These are phyloP conservation scores for Cylindrotheca fusiformis DNA, from an alignment of 108 stramenopile genomes.

Conservation along the genomic window DNA sequence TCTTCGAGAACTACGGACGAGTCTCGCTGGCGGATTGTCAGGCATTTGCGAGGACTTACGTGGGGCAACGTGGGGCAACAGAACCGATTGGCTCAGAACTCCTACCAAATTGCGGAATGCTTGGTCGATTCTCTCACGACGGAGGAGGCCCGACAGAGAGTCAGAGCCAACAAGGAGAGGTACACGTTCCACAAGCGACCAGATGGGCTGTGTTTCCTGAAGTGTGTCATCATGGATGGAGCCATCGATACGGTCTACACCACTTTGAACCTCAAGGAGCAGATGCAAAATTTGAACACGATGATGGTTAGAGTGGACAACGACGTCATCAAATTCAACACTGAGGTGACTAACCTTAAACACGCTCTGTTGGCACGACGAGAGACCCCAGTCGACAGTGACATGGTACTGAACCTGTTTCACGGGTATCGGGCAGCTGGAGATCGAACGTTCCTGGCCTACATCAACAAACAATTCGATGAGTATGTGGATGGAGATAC, in stretches of 20 bases:
- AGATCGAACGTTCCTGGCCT: slow-evolving; percentile 20
- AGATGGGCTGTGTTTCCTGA: slow-evolving; percentile 20
- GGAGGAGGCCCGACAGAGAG: neutral
- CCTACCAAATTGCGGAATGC: neutral
- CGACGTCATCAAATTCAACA: slow-evolving; percentile 35
- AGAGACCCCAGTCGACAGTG: neutral
- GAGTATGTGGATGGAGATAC: slow-evolving; percentile 22
- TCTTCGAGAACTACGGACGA: slow-evolving; percentile 2
- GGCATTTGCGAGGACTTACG: slow-evolving; percentile 5
- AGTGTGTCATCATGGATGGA: slow-evolving; percentile 20
- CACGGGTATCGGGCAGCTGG: slow-evolving; percentile 18
- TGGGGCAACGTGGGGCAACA: neutral
- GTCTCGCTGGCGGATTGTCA: neutral
- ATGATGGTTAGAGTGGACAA: slow-evolving; percentile 17
- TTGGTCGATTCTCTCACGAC: slow-evolving; percentile 9
- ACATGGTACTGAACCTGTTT: slow-evolving; percentile 38
- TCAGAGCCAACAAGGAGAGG: too few relatives aligned
- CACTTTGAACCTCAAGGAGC: slow-evolving; percentile 3
- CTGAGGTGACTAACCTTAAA: slow-evolving; percentile 12
- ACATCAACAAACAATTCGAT: slow-evolving; percentile 24
- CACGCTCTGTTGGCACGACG: slow-evolving; percentile 22
- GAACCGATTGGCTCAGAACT: neutral
- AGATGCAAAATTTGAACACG: slow-evolving; percentile 14
- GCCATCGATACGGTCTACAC: slow-evolving; percentile 30
- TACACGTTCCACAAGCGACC: neutral